Conservation (phyloP, 352 stramenopile species). For the Globisporangium heterothallicum region DNA sequence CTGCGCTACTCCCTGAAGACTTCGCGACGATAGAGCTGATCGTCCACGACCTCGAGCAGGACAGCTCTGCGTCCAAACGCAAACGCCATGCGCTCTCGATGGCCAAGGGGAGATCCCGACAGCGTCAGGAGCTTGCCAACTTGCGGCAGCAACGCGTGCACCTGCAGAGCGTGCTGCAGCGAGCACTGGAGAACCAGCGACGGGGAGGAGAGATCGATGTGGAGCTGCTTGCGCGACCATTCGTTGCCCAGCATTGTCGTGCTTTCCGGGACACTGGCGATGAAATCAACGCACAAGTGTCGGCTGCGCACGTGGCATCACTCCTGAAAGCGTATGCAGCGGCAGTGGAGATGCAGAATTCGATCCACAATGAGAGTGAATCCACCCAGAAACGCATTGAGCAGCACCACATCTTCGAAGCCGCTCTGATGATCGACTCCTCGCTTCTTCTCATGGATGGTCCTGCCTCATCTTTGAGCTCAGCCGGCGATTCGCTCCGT, state of each 20-base stretch:
- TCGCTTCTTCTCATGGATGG: not conserved
- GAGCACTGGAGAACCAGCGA: conserved; percentile 11
- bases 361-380: conserved; percentile 26
- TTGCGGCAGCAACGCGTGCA: conserved; percentile 24
- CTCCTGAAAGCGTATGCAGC: conserved; percentile 19
- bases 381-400: conserved; percentile 20
- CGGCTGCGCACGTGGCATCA: not conserved
- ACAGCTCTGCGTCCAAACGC: conserved; percentile 3
- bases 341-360: conserved; percentile 22
- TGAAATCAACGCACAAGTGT: no score
- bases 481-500: conserved; percentile 1
- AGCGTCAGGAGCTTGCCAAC: conserved; percentile 19
- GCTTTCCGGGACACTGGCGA: no score
- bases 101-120: conserved; percentile 22
- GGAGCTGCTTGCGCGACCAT: no score
- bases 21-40: conserved; percentile 3
- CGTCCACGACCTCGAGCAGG: conserved; percentile 4
- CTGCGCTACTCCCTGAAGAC: not conserved
- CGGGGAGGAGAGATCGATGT: conserved; percentile 2
- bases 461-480: not conserved
- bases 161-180: conserved; percentile 18
- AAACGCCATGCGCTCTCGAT: conserved; percentile 14
- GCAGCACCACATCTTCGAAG: conserved; percentile 29
- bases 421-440: conserved; percentile 22
- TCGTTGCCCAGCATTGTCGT: no score